Evolutionary conservation across 2,329 filamentous ascomycete species (phyloP).

Genomic region (Fusarium sp.): DNA sequence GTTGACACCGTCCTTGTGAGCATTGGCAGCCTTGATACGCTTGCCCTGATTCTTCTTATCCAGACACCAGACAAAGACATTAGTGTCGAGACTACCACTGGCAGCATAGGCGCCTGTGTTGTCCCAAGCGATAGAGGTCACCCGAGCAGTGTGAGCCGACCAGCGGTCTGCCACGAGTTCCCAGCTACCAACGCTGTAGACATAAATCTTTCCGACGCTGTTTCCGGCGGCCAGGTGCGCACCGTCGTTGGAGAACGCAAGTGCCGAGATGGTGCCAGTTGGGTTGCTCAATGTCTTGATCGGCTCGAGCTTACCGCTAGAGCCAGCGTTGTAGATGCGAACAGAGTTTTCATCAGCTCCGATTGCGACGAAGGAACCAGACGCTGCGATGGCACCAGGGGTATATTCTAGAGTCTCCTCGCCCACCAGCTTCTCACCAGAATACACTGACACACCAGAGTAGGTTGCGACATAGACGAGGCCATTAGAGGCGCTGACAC

Average conservation of each 20-base stretch:
- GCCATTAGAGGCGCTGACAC: slow-evolving; percentile 66
- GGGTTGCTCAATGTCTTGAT: slow-evolving; percentile 72
- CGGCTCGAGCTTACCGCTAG: slow-evolving; percentile 65
- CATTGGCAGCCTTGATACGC: slow-evolving; percentile 84
- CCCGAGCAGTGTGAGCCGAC: slow-evolving; percentile 69
- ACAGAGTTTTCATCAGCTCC: slow-evolving; percentile 79
- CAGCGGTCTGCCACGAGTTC: slow-evolving; percentile 80
- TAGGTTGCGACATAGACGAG: slow-evolving; percentile 68
- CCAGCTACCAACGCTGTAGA: slow-evolving; percentile 72
- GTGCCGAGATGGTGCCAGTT: slow-evolving; percentile 76
- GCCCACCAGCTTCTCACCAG: slow-evolving; percentile 69
- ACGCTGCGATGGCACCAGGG: slow-evolving; percentile 77
- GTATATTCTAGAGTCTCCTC: slow-evolving; percentile 69
- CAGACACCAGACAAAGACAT: slow-evolving; percentile 92
- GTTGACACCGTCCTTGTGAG: slow-evolving; percentile 95
- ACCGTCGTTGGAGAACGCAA: slow-evolving; percentile 87
- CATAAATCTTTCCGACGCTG: slow-evolving; percentile 85
- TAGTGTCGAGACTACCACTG: slow-evolving; percentile 89
- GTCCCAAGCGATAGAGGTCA: slow-evolving; percentile 78
- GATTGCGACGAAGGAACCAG: slow-evolving; percentile 75
- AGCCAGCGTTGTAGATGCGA: slow-evolving; percentile 73
- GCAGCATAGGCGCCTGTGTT: slow-evolving; percentile 79
- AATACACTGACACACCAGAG: slow-evolving; percentile 64
- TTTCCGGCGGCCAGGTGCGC: slow-evolving; percentile 84
- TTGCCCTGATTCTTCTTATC: slow-evolving; percentile 81